phyloP scores from a whole-genome alignment of 2,329 filamentous ascomycete species.

The Colletotrichum limetticola region DNA sequence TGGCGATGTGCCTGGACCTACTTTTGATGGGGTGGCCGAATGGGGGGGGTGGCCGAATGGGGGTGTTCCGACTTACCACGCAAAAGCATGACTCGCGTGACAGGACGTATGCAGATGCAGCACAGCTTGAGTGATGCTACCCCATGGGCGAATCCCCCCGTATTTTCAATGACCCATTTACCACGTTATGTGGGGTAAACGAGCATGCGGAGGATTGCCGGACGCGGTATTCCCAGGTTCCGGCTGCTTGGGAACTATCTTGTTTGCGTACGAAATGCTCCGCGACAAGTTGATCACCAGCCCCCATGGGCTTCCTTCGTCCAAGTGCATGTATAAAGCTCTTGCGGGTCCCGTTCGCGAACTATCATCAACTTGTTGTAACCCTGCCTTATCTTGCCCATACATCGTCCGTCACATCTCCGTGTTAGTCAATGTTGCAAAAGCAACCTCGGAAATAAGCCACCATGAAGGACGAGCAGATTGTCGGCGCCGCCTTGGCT shows the following conservation, averaged over 20 bases:
- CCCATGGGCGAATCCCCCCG: constrained; percentile 21
- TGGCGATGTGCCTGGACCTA: no score
- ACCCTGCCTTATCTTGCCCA: not conserved
- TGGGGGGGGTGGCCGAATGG: no score
- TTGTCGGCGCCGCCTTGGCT: constrained; percentile 43
- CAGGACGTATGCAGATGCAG: not conserved
- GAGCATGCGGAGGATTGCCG: constrained; percentile 14
- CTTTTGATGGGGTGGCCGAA: no score
- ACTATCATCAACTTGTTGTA: not conserved
- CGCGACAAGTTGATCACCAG: not conserved
- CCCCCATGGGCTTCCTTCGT: not conserved
- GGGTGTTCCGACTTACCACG: no score
- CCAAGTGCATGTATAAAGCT: constrained; percentile 15
- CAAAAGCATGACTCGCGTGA: constrained; percentile 14
- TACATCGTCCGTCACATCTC: not conserved
- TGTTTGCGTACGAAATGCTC: not conserved
- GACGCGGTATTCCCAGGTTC: constrained; percentile 2
- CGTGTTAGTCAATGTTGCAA: not conserved
- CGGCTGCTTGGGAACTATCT: constrained; percentile 3
- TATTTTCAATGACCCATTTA: constrained; percentile 13
- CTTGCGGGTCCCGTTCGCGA: not conserved
- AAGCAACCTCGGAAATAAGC: constrained; percentile 8
- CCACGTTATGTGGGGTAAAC: constrained; percentile 24
- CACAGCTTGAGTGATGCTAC: constrained; percentile 24
- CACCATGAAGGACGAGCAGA: constrained; percentile 33